These are phyloP conservation scores for Schrenkiella parvula DNA, from an alignment of 345 rosid species.

Conservation along the genomic window DNA sequence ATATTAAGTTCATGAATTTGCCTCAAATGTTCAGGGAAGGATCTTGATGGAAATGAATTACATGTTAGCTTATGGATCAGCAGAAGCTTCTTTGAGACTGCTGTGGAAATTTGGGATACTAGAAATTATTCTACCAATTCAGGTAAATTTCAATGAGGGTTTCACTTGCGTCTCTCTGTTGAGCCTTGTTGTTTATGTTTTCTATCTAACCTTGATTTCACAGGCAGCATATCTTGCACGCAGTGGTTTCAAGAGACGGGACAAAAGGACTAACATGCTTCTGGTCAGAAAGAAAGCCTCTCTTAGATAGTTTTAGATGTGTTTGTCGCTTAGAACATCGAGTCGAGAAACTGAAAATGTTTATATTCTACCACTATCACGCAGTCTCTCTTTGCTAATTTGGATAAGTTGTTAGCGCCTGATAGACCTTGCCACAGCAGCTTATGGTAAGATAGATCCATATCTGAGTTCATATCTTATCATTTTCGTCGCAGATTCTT, in stretches of 20 bases:
- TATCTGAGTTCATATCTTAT: background rate
- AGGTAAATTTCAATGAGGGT: slow-evolving; percentile 39
- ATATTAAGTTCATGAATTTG: background rate
- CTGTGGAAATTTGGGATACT: slow-evolving; percentile 93
- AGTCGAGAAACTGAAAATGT: slow-evolving; percentile 18
- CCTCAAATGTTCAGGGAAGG: slow-evolving; percentile 53
- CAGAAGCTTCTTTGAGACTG: slow-evolving; percentile 86
- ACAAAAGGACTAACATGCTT: slow-evolving; percentile 88
- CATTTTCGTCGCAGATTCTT: background rate
- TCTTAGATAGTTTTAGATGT: background rate
- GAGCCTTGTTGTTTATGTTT: background rate
- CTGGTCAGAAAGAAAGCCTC: slow-evolving; percentile 45
- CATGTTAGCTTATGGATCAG: slow-evolving; percentile 96
- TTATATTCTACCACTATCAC: slow-evolving; percentile 18
- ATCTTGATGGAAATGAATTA: slow-evolving; percentile 95
- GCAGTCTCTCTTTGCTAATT: slow-evolving; percentile 68
- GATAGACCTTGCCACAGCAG: slow-evolving; percentile 82
- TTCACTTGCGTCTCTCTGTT: slow-evolving; percentile 7
- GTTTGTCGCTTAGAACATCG: background rate
- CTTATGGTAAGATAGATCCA: slow-evolving; percentile 50
- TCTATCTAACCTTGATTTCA: slow-evolving; percentile 23
- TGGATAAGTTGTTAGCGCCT: slow-evolving; percentile 80
- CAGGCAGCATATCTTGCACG: slow-evolving; percentile 86
- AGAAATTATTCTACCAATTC: slow-evolving; percentile 80
- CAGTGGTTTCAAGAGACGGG: slow-evolving; percentile 75